A percentile compares a stretch with the other conserved stretches of the same genome.
Conservation (phyloP, 2,329 filamentous ascomycete genomes). For the Teratosphaeria gauchensis region DNA sequence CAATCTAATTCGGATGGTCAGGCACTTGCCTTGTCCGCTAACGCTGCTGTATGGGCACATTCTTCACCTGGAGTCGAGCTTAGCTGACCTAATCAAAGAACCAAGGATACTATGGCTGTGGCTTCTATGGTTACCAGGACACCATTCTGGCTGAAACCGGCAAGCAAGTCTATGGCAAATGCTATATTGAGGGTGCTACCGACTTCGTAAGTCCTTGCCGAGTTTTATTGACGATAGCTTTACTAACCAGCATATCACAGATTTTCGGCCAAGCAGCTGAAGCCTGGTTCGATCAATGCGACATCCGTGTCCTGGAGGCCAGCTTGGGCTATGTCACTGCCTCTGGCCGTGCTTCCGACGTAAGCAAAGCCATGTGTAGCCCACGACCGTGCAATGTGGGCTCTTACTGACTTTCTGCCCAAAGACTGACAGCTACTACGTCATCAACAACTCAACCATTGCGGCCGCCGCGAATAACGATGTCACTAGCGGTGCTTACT, state of each 20-base stretch:
- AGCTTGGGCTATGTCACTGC: conserved; percentile 36
- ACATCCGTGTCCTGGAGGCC: conserved; percentile 38
- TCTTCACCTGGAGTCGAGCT: not conserved
- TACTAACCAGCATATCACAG: not conserved
- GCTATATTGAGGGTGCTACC: conserved; percentile 48
- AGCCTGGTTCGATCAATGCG: conserved; percentile 43
- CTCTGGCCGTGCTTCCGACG: conserved; percentile 30
- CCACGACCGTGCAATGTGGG: no score
- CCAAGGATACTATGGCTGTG: conserved; percentile 49
- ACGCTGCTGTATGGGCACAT: conserved; percentile 26
- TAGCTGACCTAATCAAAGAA: conserved; percentile 16
- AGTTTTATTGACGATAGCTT: not conserved
- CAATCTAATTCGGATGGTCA: conserved; percentile 32
- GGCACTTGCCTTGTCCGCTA: conserved; percentile 45
- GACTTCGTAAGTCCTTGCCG: conserved; percentile 41
- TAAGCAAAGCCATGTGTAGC: no score
- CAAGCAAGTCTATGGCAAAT: conserved; percentile 46
- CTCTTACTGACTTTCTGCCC: no score
- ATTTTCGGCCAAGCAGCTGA: conserved; percentile 22
- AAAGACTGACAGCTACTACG: conserved; percentile 35
- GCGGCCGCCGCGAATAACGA: conserved; percentile 31
- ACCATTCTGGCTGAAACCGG: conserved; percentile 43
- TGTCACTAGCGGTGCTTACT: conserved; percentile 33
- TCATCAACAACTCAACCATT: conserved; percentile 46
- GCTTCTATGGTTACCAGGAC: conserved; percentile 47